Evolutionary conservation across 75 land plant species (phyloP).

Genomic region (Chamaecyparis obtusa): DNA sequence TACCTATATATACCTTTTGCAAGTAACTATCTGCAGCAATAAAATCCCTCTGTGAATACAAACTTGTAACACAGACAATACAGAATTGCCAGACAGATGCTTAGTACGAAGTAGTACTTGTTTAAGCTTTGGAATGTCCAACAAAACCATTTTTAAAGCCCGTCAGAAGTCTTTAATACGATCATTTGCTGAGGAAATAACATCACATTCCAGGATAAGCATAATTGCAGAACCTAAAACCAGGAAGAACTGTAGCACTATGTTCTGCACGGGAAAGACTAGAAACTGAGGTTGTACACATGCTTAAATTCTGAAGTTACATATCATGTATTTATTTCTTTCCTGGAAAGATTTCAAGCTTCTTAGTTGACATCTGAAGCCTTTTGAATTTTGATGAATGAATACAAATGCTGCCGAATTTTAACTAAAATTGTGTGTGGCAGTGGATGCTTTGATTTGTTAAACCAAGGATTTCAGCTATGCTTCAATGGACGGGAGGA

Average conservation of each 20-base stretch:
- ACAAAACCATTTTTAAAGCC: too few relatives aligned
- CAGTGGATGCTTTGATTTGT: background rate
- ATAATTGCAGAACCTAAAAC: too few relatives aligned
- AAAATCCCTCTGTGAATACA: too few relatives aligned
- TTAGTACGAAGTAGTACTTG: too few relatives aligned
- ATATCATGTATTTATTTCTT: background rate
- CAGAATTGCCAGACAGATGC: too few relatives aligned
- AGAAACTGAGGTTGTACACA: background rate
- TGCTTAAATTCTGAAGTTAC: background rate
- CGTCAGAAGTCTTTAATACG: too few relatives aligned
- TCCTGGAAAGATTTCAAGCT: background rate
- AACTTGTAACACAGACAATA: too few relatives aligned
- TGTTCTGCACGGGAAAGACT: background rate
- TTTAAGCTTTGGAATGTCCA: too few relatives aligned
- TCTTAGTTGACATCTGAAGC: background rate
- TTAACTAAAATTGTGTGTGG: background rate
- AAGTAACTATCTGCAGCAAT: too few relatives aligned
- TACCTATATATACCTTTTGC: too few relatives aligned
- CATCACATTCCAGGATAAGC: too few relatives aligned
- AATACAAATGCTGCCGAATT: background rate
- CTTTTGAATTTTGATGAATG: background rate
- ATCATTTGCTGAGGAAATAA: too few relatives aligned
- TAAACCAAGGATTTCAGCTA: background rate
- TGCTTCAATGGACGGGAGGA: conserved; percentile 13
- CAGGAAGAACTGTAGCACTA: background rate